Base-by-base conservation (phyloP, 345 rosid species). In the Conringia planisiliqua region DNA sequence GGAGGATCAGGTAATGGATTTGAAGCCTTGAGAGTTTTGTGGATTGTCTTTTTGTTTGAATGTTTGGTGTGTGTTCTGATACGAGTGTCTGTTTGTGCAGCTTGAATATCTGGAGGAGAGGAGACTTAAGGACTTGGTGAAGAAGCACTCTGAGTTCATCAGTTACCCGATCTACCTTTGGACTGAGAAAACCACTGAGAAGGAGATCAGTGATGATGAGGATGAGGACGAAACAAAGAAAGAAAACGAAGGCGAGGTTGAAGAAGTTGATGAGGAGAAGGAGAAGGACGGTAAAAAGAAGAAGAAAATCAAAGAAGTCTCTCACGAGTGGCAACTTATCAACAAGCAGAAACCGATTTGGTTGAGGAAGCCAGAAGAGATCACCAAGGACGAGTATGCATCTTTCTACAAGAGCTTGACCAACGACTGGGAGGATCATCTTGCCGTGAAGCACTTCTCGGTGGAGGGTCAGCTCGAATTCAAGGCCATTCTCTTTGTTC, bases 381-480 rank as follows among this genome's bases (percentile, higher is more conserved):
- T 92, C 52, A 87, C 84, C 39, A 88, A 90, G 72, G 98, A 92
- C 8, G 98, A 92, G 62, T 92, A 92, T 10, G 96, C 91, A 12
- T 40, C 98, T 13, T 90, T 90, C 82, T 92, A 92, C 79, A 92
- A 92, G 85, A 90, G 96, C 82, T 67, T 92, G 79, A 84, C 89
- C 14, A 92, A 88, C 47, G 96, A 92, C 58, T 92, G 96, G 98
- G 98, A 92, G 27, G 96, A 92, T 0, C 91, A 92, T 56, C 82
- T 92, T 0, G 96, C 95, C 0, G 96, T 92, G 46, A 92, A 92
- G 67, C 98, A 92, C 38, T 92, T 92, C 85, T 85, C 96, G 0
- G 96, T 92, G 6, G 98, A 92, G 64, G 98, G 98, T 12, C 96
- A 90, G 87, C 98, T 92, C 3, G 98, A 92, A 18, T 92, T 92